phyloP scores from a whole-genome alignment of 345 rosid genomes.

The Cardiospermum halicacabum region DNA sequence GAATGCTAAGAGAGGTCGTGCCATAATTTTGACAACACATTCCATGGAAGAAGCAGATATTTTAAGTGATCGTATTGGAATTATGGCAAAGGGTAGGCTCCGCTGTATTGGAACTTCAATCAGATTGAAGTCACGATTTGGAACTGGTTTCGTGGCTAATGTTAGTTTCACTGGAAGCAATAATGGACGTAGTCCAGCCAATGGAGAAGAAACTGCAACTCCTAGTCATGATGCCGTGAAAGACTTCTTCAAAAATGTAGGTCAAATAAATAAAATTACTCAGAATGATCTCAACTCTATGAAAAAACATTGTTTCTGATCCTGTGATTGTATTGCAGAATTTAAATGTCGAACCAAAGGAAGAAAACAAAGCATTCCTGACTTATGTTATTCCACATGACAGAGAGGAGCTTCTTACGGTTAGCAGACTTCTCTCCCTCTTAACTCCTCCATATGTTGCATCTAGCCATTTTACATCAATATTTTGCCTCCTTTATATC shows the following conservation, averaged over 20 bases:
- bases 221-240: slow-evolving; percentile 46
- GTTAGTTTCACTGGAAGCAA: slow-evolving; percentile 59
- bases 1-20: slow-evolving; percentile 76
- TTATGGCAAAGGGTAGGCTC: slow-evolving; percentile 94
- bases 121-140: slow-evolving; percentile 83
- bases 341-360: slow-evolving; percentile 56
- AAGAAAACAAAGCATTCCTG: slow-evolving; percentile 67
- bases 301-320: slow-evolving; percentile 10
- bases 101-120: slow-evolving; percentile 86
- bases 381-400: slow-evolving; percentile 85
- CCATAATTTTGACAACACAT: slow-evolving; percentile 82
- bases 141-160: slow-evolving; percentile 80
- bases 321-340: slow-evolving; percentile 35
- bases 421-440: too few relatives aligned
- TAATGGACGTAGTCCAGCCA: slow-evolving; percentile 31
- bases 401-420: slow-evolving; percentile 60
- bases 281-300: slow-evolving; percentile 3
- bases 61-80: slow-evolving; percentile 83
- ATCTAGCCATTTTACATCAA: background rate
- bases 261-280: slow-evolving; percentile 19
- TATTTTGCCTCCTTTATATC: background rate
- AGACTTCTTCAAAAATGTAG: slow-evolving; percentile 68
- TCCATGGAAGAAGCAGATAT: slow-evolving; percentile 97
- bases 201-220: slow-evolving; percentile 26
- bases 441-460: background rate